A percentile compares a stretch with the other conserved stretches of the same genome.
These are phyloP conservation scores for Onygenales sp. DNA, from an alignment of 2,329 filamentous ascomycete genomes.

Conservation along the genomic window DNA sequence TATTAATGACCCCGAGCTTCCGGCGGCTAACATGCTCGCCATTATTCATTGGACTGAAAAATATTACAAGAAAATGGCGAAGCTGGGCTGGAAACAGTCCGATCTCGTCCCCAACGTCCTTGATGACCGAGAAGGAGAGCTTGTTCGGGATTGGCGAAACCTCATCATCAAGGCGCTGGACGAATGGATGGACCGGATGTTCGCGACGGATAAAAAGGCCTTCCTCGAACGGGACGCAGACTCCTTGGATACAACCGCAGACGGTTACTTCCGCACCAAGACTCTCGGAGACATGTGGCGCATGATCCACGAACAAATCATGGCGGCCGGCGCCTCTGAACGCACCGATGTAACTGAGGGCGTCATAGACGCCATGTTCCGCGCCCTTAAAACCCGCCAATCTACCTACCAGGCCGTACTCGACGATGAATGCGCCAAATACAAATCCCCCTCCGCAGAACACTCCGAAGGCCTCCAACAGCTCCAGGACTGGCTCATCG, in stretches of 20 bases:
- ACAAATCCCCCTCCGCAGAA: conserved; percentile 45
- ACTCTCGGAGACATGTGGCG: conserved; percentile 93
- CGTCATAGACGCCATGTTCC: conserved; percentile 92
- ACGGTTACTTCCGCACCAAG: conserved; percentile 84
- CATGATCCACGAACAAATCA: conserved; percentile 89
- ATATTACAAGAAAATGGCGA: conserved; percentile 92
- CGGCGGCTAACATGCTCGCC: conserved; percentile 75
- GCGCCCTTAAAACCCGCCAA: conserved; percentile 73
- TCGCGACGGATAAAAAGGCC: conserved; percentile 67
- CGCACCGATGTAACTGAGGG: conserved; percentile 88
- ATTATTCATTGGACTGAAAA: conserved; percentile 94
- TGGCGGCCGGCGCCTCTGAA: conserved; percentile 73
- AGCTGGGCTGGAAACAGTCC: conserved; percentile 68
- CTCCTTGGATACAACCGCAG: conserved; percentile 76
- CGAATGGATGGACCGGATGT: conserved; percentile 95
- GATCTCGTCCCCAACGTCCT: conserved; percentile 80
- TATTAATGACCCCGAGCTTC: conserved; percentile 76
- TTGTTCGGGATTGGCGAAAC: conserved; percentile 86
- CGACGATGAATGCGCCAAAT: conserved; percentile 71
- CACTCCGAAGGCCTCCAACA: conserved; percentile 61
- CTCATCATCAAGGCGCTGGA: conserved; percentile 93
- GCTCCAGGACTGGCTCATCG: conserved; percentile 82
- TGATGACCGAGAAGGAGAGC: conserved; percentile 78
- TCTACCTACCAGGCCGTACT: conserved; percentile 79
- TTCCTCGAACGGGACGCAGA: conserved; percentile 71